Conservation (phyloP, 495 filamentous ascomycete species). For the Podospora sp. region DNA sequence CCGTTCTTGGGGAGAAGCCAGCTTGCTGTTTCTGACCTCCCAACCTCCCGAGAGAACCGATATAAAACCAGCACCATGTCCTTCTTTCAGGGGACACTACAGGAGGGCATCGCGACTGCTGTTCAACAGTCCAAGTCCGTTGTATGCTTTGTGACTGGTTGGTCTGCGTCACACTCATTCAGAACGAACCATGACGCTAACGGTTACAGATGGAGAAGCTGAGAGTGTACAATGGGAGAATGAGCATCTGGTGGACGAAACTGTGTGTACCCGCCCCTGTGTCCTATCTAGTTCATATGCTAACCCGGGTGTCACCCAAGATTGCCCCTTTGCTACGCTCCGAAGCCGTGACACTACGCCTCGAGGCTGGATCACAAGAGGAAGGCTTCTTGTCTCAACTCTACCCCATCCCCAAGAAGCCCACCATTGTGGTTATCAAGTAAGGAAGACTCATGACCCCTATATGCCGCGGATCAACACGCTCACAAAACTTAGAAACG, state of each 20-base stretch:
- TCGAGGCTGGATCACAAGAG: conserved; percentile 72
- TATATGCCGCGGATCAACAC: neutral
- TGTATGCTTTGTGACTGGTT: conserved; percentile 55
- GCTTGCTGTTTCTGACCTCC: neutral
- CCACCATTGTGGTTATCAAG: conserved; percentile 77
- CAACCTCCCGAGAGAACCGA: neutral
- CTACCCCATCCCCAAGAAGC: conserved; percentile 72
- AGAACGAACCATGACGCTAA: conserved; percentile 10
- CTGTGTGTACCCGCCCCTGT: conserved; percentile 43
- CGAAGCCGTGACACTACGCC: conserved; percentile 66
- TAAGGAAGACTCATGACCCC: conserved; percentile 36
- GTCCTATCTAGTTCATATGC: neutral
- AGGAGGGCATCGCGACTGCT: conserved; percentile 76
- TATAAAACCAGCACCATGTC: conserved; percentile 47
- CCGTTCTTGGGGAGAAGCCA: too few relatives aligned
- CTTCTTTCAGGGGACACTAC: conserved; percentile 78
- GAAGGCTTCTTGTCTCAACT: conserved; percentile 78
- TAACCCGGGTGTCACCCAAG: conserved; percentile 28
- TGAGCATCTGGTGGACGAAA: conserved; percentile 65
- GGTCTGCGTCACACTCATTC: conserved; percentile 3
- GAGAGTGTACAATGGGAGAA: conserved; percentile 76
- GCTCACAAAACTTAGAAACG: conserved; percentile 47
- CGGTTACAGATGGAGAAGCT: conserved; percentile 56
- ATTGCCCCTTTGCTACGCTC: conserved; percentile 52
- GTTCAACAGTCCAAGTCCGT: conserved; percentile 59